These are phyloP conservation scores for Basidioascus undulatus DNA, from an alignment of 768 basidiomycete genomes.

Conservation along the genomic window DNA sequence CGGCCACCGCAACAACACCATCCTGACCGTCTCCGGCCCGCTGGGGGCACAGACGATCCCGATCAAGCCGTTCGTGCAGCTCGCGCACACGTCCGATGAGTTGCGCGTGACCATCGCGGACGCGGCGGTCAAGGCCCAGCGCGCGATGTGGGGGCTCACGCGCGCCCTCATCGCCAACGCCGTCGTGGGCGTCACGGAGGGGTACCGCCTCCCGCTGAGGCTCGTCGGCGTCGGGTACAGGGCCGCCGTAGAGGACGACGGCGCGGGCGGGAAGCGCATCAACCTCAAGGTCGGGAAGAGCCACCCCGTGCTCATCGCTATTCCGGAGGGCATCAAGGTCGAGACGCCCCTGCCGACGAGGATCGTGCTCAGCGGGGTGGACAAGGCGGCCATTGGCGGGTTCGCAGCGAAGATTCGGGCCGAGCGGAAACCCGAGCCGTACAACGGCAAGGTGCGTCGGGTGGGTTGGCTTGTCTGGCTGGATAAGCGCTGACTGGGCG, in stretches of 20 bases:
- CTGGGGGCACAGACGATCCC: too few relatives aligned
- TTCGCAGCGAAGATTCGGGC: constrained; percentile 68
- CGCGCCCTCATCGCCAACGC: constrained; percentile 76
- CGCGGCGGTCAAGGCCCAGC: too few relatives aligned
- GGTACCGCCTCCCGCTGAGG: constrained; percentile 57
- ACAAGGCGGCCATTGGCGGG: constrained; percentile 67
- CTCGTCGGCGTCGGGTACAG: constrained; percentile 92
- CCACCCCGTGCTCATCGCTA: constrained; percentile 57
- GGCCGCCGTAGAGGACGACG: constrained; percentile 54
- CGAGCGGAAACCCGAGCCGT: constrained; percentile 79
- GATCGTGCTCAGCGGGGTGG: constrained; percentile 54
- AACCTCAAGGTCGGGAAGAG: constrained; percentile 86
- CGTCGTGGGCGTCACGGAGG: constrained; percentile 65
- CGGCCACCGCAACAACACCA: too few relatives aligned
- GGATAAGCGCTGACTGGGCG: neutral
- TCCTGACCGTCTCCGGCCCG: too few relatives aligned
- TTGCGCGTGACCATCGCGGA: too few relatives aligned
- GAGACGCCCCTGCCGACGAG: constrained; percentile 62
- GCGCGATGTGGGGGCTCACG: constrained; percentile 86
- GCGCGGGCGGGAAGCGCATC: constrained; percentile 19
- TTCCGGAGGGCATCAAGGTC: constrained; percentile 58
- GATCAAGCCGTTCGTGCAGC: too few relatives aligned
- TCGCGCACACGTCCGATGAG: too few relatives aligned
- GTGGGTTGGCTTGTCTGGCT: neutral
- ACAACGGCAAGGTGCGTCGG: constrained; percentile 74